phyloP scores from a whole-genome alignment of 148 eudicot species.

The Fallopia convolvulus region DNA sequence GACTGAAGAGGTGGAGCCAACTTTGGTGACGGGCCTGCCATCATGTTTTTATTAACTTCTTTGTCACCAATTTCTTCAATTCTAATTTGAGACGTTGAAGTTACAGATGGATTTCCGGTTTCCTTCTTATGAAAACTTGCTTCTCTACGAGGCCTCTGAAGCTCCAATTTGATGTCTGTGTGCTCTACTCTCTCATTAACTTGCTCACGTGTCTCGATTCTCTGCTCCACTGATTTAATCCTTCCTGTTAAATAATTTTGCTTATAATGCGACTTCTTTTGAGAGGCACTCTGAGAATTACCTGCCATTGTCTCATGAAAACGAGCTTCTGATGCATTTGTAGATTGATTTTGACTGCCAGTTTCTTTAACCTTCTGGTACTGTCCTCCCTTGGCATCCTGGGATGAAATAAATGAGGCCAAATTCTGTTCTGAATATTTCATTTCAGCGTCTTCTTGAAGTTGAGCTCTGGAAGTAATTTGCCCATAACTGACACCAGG shows the following conservation, averaged over 20 bases:
- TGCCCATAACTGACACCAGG: slow-evolving; percentile 17
- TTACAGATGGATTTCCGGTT: slow-evolving; percentile 20
- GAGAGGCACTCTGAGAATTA: slow-evolving; percentile 18
- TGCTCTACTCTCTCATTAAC: slow-evolving; percentile 25
- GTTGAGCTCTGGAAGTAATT: slow-evolving; percentile 21
- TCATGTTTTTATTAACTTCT: slow-evolving; percentile 20
- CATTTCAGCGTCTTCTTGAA: slow-evolving; percentile 27
- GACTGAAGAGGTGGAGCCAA: slow-evolving; percentile 25
- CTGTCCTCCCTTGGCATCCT: slow-evolving; percentile 19
- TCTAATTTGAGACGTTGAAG: slow-evolving; percentile 22
- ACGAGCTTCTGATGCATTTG: slow-evolving; percentile 16
- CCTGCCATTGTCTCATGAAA: slow-evolving; percentile 5
- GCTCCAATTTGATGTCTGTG: slow-evolving; percentile 17
- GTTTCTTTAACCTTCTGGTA: slow-evolving; percentile 15
- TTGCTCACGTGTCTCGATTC: slow-evolving; percentile 16
- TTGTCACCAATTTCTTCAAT: slow-evolving; percentile 18
- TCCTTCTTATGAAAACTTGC: slow-evolving; percentile 24
- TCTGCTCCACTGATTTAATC: slow-evolving; percentile 30
- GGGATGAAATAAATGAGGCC: slow-evolving; percentile 19
- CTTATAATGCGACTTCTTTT: slow-evolving; percentile 23
- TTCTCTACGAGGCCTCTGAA: slow-evolving; percentile 18
- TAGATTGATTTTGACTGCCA: slow-evolving; percentile 22
- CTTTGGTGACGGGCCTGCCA: slow-evolving; percentile 11
- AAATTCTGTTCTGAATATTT: slow-evolving; percentile 23
- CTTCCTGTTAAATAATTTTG: slow-evolving; percentile 24